A percentile compares a stretch with the other conserved stretches of the same genome.
Conservation (phyloP, 192 early-diverging fungal genomes). For the Umbelopsis sp. region DNA sequence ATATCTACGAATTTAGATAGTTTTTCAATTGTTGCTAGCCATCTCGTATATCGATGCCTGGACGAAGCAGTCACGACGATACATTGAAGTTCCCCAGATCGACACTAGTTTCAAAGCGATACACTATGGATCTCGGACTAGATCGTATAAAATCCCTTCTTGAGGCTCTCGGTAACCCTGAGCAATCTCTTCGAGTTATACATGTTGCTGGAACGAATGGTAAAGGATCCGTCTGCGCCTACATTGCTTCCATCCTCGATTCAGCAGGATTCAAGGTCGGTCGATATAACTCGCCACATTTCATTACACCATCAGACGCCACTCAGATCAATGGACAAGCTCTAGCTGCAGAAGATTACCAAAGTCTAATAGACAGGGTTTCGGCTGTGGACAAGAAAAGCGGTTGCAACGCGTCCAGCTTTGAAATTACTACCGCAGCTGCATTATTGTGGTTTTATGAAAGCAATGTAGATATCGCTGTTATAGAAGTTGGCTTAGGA, state of each 20-base stretch:
- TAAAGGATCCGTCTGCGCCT: conserved; percentile 81
- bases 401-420: conserved; percentile 56
- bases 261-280: conserved; percentile 47
- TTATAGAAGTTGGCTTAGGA: conserved; percentile 86
- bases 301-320: conserved; percentile 66
- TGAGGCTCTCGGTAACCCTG: conserved; percentile 45
- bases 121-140: conserved; percentile 58
- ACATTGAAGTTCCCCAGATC: too few relatives aligned
- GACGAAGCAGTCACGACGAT: too few relatives aligned
- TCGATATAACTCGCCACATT: conserved; percentile 81
- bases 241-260: conserved; percentile 41
- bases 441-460: conserved; percentile 64
- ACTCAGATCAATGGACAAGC: conserved; percentile 61
- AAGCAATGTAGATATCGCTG: conserved; percentile 66
- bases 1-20: too few relatives aligned
- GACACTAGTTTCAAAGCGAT: neutral
- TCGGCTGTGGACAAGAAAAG: conserved; percentile 40
- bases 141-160: conserved; percentile 50
- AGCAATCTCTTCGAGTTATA: conserved; percentile 47
- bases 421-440: conserved; percentile 72
- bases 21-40: too few relatives aligned
- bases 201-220: conserved; percentile 93
- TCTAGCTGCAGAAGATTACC: conserved; percentile 45
- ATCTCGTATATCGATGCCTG: too few relatives aligned
- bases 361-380: conserved; percentile 45